Conservation (phyloP, 179 eudicot species). For the Beta lomatogona region DNA sequence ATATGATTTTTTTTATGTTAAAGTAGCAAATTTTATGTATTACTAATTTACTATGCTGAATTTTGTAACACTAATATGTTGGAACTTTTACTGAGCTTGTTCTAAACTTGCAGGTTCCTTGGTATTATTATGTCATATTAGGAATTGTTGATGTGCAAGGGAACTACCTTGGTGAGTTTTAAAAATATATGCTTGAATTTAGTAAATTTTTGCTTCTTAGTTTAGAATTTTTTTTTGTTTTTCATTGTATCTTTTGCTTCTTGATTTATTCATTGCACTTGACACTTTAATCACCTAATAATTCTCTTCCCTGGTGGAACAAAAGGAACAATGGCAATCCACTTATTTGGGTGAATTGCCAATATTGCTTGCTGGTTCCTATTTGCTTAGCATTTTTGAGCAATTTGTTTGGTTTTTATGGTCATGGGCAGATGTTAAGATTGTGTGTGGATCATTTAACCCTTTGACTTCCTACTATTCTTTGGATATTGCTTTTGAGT, state of each 20-base stretch:
- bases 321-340: too few relatives aligned
- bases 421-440: neutral
- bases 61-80: neutral
- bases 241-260: too few relatives aligned
- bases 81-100: neutral
- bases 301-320: too few relatives aligned
- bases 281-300: too few relatives aligned
- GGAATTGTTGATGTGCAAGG: conserved; percentile 86
- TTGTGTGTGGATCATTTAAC: neutral
- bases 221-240: too few relatives aligned
- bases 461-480: neutral
- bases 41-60: too few relatives aligned
- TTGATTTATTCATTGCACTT: too few relatives aligned
- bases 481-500: neutral
- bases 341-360: neutral
- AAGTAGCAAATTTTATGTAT: too few relatives aligned
- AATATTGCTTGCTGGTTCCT: neutral
- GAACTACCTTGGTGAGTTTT: conserved; percentile 66
- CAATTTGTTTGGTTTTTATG: neutral
- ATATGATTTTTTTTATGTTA: too few relatives aligned
- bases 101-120: conserved; percentile 58
- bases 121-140: conserved; percentile 74
- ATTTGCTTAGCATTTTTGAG: neutral
- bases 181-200: too few relatives aligned
- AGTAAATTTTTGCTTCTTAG: too few relatives aligned